Percentiles rank a stretch among this genome's conserved stretches.
Evolutionary conservation across 768 basidiomycete species (phyloP).

Genomic region (Kwoniella pini): DNA sequence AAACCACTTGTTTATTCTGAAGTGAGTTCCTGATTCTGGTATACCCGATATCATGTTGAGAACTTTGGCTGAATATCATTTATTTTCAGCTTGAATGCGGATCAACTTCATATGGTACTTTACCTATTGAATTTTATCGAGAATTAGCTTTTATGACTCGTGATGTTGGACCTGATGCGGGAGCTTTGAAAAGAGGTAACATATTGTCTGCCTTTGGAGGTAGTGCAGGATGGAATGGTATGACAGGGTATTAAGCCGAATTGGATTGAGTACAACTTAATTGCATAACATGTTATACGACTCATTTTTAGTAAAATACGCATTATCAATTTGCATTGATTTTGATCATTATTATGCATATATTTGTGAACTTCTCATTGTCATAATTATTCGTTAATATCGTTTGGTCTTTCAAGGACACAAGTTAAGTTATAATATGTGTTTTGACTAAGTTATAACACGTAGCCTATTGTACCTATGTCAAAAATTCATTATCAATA

Average conservation of each 20-base stretch:
- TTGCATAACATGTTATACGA: background rate
- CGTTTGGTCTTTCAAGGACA: too few relatives aligned
- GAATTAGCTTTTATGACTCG: slow-evolving; percentile 15
- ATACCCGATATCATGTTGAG: too few relatives aligned
- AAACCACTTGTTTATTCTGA: slow-evolving; percentile 13
- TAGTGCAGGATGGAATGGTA: background rate
- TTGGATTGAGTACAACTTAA: too few relatives aligned
- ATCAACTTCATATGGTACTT: background rate
- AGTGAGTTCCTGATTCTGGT: slow-evolving; percentile 2
- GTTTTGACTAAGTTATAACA: background rate
- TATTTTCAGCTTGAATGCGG: slow-evolving; percentile 11
- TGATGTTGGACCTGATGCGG: slow-evolving; percentile 20
- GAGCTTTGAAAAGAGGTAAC: slow-evolving; percentile 12
- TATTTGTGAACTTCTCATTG: too few relatives aligned
- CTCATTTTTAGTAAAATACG: too few relatives aligned
- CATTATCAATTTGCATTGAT: too few relatives aligned
- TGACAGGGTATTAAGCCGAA: background rate
- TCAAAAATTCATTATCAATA: too few relatives aligned
- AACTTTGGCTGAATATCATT: too few relatives aligned
- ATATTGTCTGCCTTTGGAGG: background rate
- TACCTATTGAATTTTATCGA: slow-evolving; percentile 10
- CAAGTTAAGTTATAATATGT: too few relatives aligned
- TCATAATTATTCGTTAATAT: too few relatives aligned
- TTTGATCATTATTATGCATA: too few relatives aligned
- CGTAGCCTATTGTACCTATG: slow-evolving; percentile 35